These are phyloP conservation scores for Daldinia caldariorum DNA, from an alignment of 495 filamentous ascomycete species.

Conservation along the genomic window DNA sequence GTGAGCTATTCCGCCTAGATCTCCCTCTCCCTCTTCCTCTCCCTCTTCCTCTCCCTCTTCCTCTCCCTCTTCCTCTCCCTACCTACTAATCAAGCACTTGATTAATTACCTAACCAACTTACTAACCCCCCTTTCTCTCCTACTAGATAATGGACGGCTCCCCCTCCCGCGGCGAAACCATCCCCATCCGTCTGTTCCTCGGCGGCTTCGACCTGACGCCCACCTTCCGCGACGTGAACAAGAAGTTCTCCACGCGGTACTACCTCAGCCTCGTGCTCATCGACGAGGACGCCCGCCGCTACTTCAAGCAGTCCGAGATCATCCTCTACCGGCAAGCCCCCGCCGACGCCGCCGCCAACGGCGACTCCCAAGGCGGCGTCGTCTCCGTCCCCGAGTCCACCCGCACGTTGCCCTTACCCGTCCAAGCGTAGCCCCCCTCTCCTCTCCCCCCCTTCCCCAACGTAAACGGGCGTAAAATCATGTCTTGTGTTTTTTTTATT, in stretches of 20 bases:
- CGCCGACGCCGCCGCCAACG: slow-evolving; percentile 61
- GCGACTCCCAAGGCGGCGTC: slow-evolving; percentile 34
- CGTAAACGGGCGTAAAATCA: too few relatives aligned
- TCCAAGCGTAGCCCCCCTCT: slow-evolving; percentile 21
- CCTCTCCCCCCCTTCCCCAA: too few relatives aligned
- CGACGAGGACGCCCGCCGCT: slow-evolving; percentile 95
- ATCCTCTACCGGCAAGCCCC: slow-evolving; percentile 95
- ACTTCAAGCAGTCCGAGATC: slow-evolving; percentile 99
- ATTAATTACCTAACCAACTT: neutral
- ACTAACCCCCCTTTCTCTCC: neutral
- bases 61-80: too few relatives aligned
- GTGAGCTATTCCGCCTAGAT: slow-evolving; percentile 61
- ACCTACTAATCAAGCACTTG: too few relatives aligned
- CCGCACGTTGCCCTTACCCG: slow-evolving; percentile 30
- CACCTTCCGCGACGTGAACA: slow-evolving; percentile 99
- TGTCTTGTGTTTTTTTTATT: neutral
- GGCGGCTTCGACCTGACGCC: slow-evolving; percentile 98
- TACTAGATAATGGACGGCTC: slow-evolving; percentile 97
- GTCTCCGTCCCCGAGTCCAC: slow-evolving; percentile 45
- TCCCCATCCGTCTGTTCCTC: slow-evolving; percentile 96
- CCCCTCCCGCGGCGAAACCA: slow-evolving; percentile 96
- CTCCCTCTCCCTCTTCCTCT: too few relatives aligned
- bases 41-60: too few relatives aligned
- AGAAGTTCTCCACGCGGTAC: slow-evolving; percentile 98
- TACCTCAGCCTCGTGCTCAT: slow-evolving; percentile 97